Conservation (phyloP, 2,329 filamentous ascomycete genomes). For the Trichophyton verrucosum region DNA sequence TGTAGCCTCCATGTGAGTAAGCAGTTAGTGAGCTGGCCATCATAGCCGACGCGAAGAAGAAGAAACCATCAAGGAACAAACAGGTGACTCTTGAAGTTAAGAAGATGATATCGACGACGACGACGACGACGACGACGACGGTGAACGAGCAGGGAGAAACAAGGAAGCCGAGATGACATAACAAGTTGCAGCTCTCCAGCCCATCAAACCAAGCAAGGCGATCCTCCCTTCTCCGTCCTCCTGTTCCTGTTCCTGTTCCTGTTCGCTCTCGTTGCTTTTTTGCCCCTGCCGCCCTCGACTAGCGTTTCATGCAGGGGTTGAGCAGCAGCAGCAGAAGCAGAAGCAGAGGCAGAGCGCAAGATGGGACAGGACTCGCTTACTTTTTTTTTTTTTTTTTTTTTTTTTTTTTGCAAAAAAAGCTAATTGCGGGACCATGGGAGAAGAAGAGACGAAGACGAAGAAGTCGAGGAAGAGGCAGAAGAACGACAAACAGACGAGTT, state of each 20-base stretch:
- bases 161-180: background rate
- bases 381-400: no score
- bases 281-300: background rate
- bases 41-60: background rate
- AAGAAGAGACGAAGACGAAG: no score
- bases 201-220: background rate
- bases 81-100: background rate
- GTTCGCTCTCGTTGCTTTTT: background rate
- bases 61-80: background rate
- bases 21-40: background rate
- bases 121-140: background rate
- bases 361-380: no score
- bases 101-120: background rate
- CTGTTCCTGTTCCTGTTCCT: background rate
- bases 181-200: background rate
- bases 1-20: no score
- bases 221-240: background rate
- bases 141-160: background rate
- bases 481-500: background rate
- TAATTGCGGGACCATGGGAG: background rate
- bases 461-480: no score
- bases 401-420: background rate
- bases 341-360: no score
- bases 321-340: background rate
- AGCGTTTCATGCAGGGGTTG: slow-evolving; percentile 1